Evolutionary conservation across 805 yeast genomes (phyloP), one percentile per base, ranked within the genome.

Genomic region (Hanseniaspora jakobsenii): DNA sequence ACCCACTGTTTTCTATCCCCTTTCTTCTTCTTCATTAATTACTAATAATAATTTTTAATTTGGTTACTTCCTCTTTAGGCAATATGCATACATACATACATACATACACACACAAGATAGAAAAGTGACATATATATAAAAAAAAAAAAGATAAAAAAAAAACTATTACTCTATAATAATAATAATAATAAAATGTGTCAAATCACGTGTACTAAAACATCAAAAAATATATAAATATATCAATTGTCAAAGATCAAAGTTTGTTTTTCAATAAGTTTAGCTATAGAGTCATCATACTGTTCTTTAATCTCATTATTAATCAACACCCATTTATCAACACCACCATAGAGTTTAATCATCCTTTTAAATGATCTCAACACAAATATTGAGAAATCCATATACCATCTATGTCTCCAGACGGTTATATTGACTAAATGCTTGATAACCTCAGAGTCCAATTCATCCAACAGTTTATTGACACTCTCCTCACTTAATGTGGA

Each of bases 351-450:
- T 19, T 84, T 77, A 45, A 85, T 66, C 44, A 69, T 72, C 17
- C 73, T 34, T 16, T 38, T 64, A 48, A 86, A 62, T 0, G 76
- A 64, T n/a, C 64, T 58, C n/a, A 77, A 57, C 38, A 85, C 65
- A 38, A 66, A 66, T 17, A 93, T 82, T 7, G 93, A 78, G 57
- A 86, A 89, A 52, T 89, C 95, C 51, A 78, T 73, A 64, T 89
- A 93, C 98, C 98, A 91, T 57, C 98, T 75, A 61, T 87, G 96
- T 57, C 85, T 81, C 96, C 97, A 93, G n/a, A 91, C 94, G n/a
- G 80, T 65, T 43, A 91, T 65, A 54, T 81, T 81, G 28, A 87
- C 83, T 47, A 77, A 63, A 18, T 79, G 65, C 47, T 80, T 85
- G 48, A 87, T 66, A 10, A 84, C 74, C 50, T 70, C 67, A 40